These are phyloP conservation scores for Psilocybe sp. DNA, from an alignment of 768 basidiomycete genomes.

Conservation along the genomic window DNA sequence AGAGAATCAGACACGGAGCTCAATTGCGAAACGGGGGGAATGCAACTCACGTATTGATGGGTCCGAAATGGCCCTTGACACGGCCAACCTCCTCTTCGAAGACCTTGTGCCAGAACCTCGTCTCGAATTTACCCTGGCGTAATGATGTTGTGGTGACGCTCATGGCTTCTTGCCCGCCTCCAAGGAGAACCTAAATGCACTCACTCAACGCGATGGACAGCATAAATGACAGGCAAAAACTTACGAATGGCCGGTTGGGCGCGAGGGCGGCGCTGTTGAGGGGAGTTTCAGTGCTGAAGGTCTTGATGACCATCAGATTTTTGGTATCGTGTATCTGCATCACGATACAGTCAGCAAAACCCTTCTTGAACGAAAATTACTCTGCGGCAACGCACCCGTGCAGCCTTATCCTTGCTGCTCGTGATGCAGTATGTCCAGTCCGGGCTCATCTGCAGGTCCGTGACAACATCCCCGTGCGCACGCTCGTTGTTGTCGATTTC, in stretches of 20 bases:
- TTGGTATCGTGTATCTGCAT: slow-evolving; percentile 84
- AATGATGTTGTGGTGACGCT: slow-evolving; percentile 91
- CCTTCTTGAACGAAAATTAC: not conserved
- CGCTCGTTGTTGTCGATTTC: slow-evolving; percentile 82
- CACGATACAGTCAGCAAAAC: not conserved
- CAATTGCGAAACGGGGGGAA: not conserved
- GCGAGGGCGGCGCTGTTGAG: slow-evolving; percentile 91
- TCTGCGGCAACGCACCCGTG: slow-evolving; percentile 60
- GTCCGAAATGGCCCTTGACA: slow-evolving; percentile 96
- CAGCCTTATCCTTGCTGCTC: slow-evolving; percentile 94
- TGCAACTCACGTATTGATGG: slow-evolving; percentile 85
- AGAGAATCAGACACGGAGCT: not conserved
- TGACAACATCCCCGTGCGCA: slow-evolving; percentile 83
- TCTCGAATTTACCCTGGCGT: slow-evolving; percentile 97
- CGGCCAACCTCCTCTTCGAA: slow-evolving; percentile 97
- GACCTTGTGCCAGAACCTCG: slow-evolving; percentile 96
- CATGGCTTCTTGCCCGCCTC: slow-evolving; percentile 98
- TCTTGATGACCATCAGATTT: slow-evolving; percentile 88
- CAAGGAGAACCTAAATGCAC: slow-evolving; percentile 68
- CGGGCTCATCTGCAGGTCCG: slow-evolving; percentile 87
- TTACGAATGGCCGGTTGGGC: slow-evolving; percentile 79
- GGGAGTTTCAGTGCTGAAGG: slow-evolving; percentile 89
- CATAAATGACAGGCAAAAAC: slow-evolving; percentile 17
- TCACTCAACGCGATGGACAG: not conserved
- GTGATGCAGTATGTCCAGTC: slow-evolving; percentile 96